These are phyloP conservation scores for Trichoderma asperellum DNA, from an alignment of 2,329 filamentous ascomycete genomes.

Conservation along the genomic window DNA sequence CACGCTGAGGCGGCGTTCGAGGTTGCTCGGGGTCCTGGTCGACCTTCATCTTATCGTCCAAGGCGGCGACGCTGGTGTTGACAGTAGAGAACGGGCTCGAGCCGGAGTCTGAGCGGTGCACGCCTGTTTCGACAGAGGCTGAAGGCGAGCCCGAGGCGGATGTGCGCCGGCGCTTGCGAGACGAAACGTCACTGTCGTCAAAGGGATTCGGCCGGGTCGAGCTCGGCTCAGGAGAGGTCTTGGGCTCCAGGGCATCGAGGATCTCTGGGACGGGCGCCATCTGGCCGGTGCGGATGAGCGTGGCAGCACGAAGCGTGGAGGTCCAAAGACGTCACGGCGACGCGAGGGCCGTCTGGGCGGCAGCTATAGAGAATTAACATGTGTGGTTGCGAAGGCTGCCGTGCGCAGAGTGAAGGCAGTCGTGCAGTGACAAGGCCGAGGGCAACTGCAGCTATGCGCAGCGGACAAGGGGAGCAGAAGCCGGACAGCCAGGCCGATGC, in stretches of 20 bases:
- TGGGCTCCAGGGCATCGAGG: constrained; percentile 59
- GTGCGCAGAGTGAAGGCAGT: constrained; percentile 5
- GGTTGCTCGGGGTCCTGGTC: constrained; percentile 34
- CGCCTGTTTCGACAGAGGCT: constrained; percentile 52
- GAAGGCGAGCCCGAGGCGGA: constrained; percentile 60
- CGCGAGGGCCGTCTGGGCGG: constrained; percentile 58
- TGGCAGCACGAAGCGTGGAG: constrained; percentile 48
- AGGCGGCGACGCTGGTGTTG: constrained; percentile 38
- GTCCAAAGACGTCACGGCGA: constrained; percentile 55
- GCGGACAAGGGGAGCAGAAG: background rate
- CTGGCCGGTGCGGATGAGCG: constrained; percentile 48
- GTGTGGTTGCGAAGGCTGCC: constrained; percentile 46
- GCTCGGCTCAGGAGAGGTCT: constrained; percentile 64
- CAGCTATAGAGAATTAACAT: constrained; percentile 61
- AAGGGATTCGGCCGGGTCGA: constrained; percentile 68
- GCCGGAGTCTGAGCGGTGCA: constrained; percentile 41
- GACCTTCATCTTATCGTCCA: constrained; percentile 46
- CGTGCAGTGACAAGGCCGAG: background rate
- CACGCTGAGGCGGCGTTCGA: constrained; percentile 48
- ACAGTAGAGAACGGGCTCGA: constrained; percentile 36
- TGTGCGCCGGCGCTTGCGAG: constrained; percentile 66
- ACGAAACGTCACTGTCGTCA: constrained; percentile 59
- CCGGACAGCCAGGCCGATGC: constrained; percentile 10
- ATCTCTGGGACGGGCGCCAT: constrained; percentile 58
- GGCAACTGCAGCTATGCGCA: constrained; percentile 16